Conservation (phyloP, 2,329 filamentous ascomycete species). For the Lasiodiplodia citricola region DNA sequence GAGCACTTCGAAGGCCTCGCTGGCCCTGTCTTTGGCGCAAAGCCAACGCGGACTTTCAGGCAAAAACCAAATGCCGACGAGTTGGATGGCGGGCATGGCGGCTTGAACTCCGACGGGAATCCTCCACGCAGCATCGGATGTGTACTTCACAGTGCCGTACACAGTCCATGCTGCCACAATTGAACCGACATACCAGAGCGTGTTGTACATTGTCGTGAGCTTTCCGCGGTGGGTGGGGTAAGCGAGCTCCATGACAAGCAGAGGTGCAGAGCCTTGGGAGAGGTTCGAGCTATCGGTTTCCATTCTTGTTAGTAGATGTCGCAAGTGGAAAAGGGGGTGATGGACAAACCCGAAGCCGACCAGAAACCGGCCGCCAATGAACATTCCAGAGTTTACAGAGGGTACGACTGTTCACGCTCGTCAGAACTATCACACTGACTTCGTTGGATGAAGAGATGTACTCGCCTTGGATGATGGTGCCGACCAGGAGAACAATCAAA, state of each 20-base stretch:
- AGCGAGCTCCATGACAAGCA: slow-evolving; percentile 68
- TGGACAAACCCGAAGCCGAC: slow-evolving; percentile 60
- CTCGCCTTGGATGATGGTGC: slow-evolving; percentile 55
- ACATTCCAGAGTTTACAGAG: slow-evolving; percentile 44
- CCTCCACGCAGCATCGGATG: slow-evolving; percentile 33
- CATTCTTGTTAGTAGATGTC: neutral
- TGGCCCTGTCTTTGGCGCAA: slow-evolving; percentile 31
- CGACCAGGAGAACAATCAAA: slow-evolving; percentile 57
- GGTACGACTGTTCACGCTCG: neutral
- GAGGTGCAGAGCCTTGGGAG: slow-evolving; percentile 50
- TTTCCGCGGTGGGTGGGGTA: slow-evolving; percentile 68
- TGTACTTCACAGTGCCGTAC: slow-evolving; percentile 33
- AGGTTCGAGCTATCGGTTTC: slow-evolving; percentile 47
- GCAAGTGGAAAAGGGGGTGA: slow-evolving; percentile 44
- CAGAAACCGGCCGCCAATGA: slow-evolving; percentile 66
- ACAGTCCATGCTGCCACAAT: slow-evolving; percentile 36
- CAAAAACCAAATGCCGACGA: slow-evolving; percentile 41
- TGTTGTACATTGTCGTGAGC: slow-evolving; percentile 64
- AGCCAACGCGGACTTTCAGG: slow-evolving; percentile 64
- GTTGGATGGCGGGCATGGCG: slow-evolving; percentile 47
- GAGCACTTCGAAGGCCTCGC: slow-evolving; percentile 54
- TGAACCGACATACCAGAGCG: slow-evolving; percentile 55
- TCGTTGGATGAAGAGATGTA: slow-evolving; percentile 34
- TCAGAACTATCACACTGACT: neutral
- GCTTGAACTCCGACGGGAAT: slow-evolving; percentile 15